phyloP scores from a whole-genome alignment of 169 alveolate species.

The Eimeria falciformis region DNA sequence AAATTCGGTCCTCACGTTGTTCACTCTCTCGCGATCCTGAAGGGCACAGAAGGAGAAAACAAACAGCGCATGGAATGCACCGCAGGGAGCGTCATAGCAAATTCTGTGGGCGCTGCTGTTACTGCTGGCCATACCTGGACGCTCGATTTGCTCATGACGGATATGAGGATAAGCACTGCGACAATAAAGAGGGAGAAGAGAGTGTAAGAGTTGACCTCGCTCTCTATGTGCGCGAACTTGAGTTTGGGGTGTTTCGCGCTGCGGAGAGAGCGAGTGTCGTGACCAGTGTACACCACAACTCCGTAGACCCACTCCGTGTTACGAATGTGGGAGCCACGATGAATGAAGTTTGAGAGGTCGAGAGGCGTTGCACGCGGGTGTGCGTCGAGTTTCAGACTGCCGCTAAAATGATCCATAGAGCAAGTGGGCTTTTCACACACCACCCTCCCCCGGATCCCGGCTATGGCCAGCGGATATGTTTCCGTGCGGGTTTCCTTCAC shows the following conservation, averaged over 20 bases:
- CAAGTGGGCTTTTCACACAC: constrained; percentile 70
- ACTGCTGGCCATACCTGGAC: constrained; percentile 52
- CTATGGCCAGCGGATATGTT: constrained; percentile 59
- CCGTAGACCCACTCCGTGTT: constrained; percentile 96
- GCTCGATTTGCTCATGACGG: constrained; percentile 73
- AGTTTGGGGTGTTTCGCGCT: constrained; percentile 26
- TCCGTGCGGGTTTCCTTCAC: constrained; percentile 83
- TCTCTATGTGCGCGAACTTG: constrained; percentile 68
- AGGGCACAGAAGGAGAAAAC: too few species aligned
- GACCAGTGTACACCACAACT: constrained; percentile 96
- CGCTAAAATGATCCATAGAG: constrained; percentile 67
- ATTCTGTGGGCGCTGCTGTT: not conserved
- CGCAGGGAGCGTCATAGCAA: not conserved
- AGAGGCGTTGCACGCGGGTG: constrained; percentile 70
- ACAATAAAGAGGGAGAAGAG: constrained; percentile 58
- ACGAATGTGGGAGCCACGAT: constrained; percentile 87
- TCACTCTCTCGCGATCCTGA: constrained; percentile 17
- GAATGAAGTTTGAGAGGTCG: constrained; percentile 58
- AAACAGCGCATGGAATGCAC: too few species aligned
- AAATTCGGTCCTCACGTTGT: not conserved
- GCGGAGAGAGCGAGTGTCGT: constrained; percentile 92
- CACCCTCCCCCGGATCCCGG: constrained; percentile 76
- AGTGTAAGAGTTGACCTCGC: constrained; percentile 60
- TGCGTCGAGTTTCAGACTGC: constrained; percentile 78
- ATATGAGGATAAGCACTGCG: constrained; percentile 47